phyloP scores from a whole-genome alignment of 2,329 filamentous ascomycete species.

The Chaetomium sp. region DNA sequence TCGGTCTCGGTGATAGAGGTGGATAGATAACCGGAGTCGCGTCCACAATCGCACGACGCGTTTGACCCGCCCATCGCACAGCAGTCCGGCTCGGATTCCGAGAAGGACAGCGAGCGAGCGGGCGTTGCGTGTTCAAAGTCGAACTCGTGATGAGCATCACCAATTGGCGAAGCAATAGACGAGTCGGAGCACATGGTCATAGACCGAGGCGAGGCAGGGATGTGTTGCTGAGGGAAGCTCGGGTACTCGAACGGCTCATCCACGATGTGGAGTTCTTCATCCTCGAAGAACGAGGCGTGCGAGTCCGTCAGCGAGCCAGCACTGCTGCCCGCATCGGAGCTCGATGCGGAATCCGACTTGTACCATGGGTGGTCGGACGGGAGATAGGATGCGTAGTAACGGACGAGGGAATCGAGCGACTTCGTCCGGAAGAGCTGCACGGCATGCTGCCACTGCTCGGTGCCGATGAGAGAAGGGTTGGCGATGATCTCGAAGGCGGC shows the following conservation, averaged over 20 bases:
- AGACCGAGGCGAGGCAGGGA: slow-evolving; percentile 53
- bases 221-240: slow-evolving; percentile 37
- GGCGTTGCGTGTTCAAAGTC: slow-evolving; percentile 43
- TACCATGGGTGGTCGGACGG: slow-evolving; percentile 53
- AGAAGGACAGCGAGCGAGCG: slow-evolving; percentile 55
- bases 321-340: slow-evolving; percentile 45
- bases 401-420: slow-evolving; percentile 61
- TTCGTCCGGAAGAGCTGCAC: slow-evolving; percentile 61
- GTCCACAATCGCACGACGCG: slow-evolving; percentile 42
- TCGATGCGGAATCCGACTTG: slow-evolving; percentile 40
- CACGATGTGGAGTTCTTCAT: slow-evolving; percentile 44
- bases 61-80: slow-evolving; percentile 41
- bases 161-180: slow-evolving; percentile 44
- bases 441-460: slow-evolving; percentile 60
- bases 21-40: slow-evolving; percentile 46
- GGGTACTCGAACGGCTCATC: slow-evolving; percentile 48
- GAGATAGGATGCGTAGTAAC: slow-evolving; percentile 62
- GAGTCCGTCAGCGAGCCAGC: slow-evolving; percentile 41
- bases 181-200: slow-evolving; percentile 53
- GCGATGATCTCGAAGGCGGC: slow-evolving; percentile 63
- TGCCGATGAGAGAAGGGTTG: slow-evolving; percentile 60
- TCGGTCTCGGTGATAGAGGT: slow-evolving; percentile 34
- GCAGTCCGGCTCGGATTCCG: slow-evolving; percentile 51
- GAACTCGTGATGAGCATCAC: slow-evolving; percentile 42
- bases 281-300: slow-evolving; percentile 46